Conservation (phyloP, 129 eudicot species). For the Flaveria trinervia region DNA sequence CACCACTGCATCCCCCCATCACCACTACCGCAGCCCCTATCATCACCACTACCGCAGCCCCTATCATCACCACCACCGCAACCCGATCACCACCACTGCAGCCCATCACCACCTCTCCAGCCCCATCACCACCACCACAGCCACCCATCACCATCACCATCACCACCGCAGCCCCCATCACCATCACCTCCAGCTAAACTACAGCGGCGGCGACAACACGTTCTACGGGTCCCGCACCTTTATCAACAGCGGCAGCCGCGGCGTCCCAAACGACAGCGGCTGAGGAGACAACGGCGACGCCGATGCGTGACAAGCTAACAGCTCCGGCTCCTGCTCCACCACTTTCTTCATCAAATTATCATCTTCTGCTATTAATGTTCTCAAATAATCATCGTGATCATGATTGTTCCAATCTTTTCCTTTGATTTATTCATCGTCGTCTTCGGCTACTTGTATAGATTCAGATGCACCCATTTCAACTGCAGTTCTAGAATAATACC, state of each 20-base stretch:
- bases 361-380: slow-evolving; percentile 33
- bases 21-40: too few species aligned
- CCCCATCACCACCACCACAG: too few species aligned
- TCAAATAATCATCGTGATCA: slow-evolving; percentile 28
- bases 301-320: slow-evolving; percentile 92
- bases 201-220: slow-evolving; percentile 81
- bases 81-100: too few species aligned
- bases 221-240: slow-evolving; percentile 99
- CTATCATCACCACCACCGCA: too few species aligned
- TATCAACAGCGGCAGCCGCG: slow-evolving; percentile 76
- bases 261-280: slow-evolving; percentile 83
- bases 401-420: slow-evolving; percentile 46
- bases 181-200: slow-evolving; percentile 45
- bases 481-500: too few species aligned
- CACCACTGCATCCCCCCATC: too few species aligned
- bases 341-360: too few species aligned
- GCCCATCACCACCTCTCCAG: too few species aligned
- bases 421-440: slow-evolving; percentile 51
- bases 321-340: slow-evolving; percentile 91
- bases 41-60: too few species aligned
- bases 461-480: slow-evolving; percentile 71
- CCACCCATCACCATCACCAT: too few species aligned
- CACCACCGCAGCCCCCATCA: too few species aligned
- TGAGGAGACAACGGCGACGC: slow-evolving; percentile 97
- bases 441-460: slow-evolving; percentile 54